Base-by-base conservation (phyloP, 345 rosid genomes). In the Eucalyptus polybractea region DNA sequence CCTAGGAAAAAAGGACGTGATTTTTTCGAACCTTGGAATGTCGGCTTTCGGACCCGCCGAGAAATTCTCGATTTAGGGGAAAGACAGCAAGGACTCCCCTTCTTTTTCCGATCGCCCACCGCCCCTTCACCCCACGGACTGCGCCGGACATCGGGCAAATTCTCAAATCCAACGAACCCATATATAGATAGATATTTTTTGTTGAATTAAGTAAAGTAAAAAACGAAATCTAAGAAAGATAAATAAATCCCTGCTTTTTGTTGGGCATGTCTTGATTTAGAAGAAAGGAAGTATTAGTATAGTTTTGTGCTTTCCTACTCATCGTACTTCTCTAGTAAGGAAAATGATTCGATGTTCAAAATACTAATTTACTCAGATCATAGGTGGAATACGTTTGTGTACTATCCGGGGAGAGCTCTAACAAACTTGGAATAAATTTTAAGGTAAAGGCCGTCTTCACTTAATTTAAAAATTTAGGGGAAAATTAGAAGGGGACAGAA, bases 291-390 rank as follows among this genome's bases (percentile, higher is more conserved):
- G 37, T 29, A n/a, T n/a, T 14, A 14, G 19, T 65, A 65, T n/a
- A n/a, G 72, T 65, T 22, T n/a, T 14, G 33, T 65, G 72, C 33
- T n/a, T n/a, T 14, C 72, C 37, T 14, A 3, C 72, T n/a, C 16
- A 14, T 14, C 0, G 5, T 8, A 2, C 15, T 12, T 6, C n/a
- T 25, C 14, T 25, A 0, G 2, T 27, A 11, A 62, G 7, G 7
- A 13, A 13, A 62, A 62, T 13, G 19, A n/a, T n/a, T 65, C 1
- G 40, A n/a, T 7, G 5, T 65, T 65, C 76, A n/a, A 65, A 65
- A 65, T 29, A 14, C 40, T n/a, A 65, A 15, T 31, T 31, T 14
- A n/a, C 3, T 0, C 3, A 2, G 14, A 65, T 65, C 40, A 7
- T 33, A 12, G 16, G 31, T n/a, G n/a, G n/a, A n/a, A n/a, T n/a